phyloP scores from a whole-genome alignment of 192 early-diverging fungal genomes.

The Lobosporangium transversale region DNA sequence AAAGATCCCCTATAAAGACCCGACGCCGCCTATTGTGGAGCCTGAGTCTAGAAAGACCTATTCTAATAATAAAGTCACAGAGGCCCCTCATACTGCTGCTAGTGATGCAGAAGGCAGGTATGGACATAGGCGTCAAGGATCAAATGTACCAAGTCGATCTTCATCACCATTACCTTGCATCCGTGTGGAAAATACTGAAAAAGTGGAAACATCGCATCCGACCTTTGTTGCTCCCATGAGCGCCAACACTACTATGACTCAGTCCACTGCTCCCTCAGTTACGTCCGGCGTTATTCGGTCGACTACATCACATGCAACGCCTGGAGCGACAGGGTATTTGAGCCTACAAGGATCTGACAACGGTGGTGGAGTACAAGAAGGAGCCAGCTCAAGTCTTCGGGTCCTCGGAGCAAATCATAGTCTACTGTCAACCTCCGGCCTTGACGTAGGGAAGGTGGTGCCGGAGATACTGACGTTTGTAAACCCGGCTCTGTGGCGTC shows the following conservation, averaged over 20 bases:
- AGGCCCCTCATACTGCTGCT: not conserved
- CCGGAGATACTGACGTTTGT: conserved; percentile 20
- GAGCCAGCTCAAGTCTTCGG: conserved; percentile 9
- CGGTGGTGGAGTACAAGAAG: not conserved
- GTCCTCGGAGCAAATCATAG: conserved; percentile 27
- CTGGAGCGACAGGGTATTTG: not conserved
- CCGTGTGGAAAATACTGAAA: not conserved
- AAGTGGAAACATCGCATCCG: not conserved
- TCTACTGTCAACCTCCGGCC: conserved; percentile 1
- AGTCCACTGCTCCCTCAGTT: not conserved
- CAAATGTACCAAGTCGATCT: not conserved
- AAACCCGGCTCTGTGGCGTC: conserved; percentile 25
- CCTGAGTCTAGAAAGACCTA: conserved; percentile 6
- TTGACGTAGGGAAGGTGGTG: conserved; percentile 5
- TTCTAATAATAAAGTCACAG: no score
- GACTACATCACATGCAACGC: no score
- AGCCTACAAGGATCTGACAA: conserved; percentile 7
- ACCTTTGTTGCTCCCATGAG: not conserved
- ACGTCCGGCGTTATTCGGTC: not conserved
- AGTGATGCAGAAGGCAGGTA: not conserved
- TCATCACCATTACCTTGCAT: conserved; percentile 10
- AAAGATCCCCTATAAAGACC: conserved; percentile 28
- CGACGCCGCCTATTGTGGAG: conserved; percentile 1
- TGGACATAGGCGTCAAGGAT: not conserved
- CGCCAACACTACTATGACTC: not conserved